Conservation (phyloP, 2,329 filamentous ascomycete species). For the Setomelanomma holmii region DNA sequence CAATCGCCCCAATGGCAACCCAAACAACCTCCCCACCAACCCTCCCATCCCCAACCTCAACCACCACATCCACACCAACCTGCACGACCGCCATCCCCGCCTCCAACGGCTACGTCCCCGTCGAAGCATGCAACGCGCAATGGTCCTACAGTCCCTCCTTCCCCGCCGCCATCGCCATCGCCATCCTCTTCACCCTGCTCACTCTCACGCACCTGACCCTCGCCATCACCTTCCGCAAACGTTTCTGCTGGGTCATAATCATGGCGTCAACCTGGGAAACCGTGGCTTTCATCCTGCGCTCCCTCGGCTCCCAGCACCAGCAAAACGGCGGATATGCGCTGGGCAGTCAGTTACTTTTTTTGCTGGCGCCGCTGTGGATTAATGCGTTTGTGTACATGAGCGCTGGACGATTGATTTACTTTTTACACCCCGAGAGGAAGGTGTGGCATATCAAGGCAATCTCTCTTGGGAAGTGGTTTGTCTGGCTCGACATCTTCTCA, state of each 20-base stretch:
- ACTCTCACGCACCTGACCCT: constrained; percentile 28
- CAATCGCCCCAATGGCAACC: constrained; percentile 22
- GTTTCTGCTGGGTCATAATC: constrained; percentile 55
- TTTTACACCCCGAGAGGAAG: constrained; percentile 44
- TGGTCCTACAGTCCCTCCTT: constrained; percentile 35
- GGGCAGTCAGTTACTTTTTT: constrained; percentile 51
- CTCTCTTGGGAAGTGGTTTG: constrained; percentile 52
- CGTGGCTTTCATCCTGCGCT: constrained; percentile 51
- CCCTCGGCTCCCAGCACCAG: constrained; percentile 52
- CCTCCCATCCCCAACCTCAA: constrained; percentile 4
- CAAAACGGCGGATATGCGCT: constrained; percentile 40
- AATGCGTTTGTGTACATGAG: constrained; percentile 56
- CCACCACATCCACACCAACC: constrained; percentile 16
- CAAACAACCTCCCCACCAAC: constrained; percentile 12
- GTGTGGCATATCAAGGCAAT: constrained; percentile 47
- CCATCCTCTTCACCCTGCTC: constrained; percentile 31
- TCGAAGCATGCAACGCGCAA: constrained; percentile 35
- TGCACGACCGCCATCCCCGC: constrained; percentile 33
- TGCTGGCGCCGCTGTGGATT: constrained; percentile 55
- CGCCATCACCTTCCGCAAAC: constrained; percentile 35
- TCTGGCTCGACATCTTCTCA: constrained; percentile 53
- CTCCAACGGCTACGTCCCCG: constrained; percentile 31
- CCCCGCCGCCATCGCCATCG: constrained; percentile 28
- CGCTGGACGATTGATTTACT: constrained; percentile 50
- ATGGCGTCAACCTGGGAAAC: constrained; percentile 55